A percentile compares a stretch with the other conserved stretches of the same genome.
Conservation (phyloP, 768 basidiomycete species). For the Xerocomus spinulosus region DNA sequence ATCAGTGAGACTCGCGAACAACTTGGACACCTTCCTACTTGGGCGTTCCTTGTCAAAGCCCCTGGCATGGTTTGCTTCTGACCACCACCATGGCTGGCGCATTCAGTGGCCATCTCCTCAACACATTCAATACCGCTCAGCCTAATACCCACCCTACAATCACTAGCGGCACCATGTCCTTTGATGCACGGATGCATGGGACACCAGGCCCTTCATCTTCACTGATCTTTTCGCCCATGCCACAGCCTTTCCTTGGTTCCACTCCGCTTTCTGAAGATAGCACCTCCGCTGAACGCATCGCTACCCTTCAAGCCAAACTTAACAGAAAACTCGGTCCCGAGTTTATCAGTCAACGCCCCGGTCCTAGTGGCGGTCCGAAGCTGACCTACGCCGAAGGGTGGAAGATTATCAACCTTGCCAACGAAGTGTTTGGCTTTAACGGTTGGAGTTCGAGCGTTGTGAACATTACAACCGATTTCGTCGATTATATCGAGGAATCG, state of each 20-base stretch:
- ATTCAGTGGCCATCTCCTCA: constrained; percentile 55
- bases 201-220: constrained; percentile 17
- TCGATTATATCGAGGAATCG: constrained; percentile 70
- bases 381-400: constrained; percentile 95
- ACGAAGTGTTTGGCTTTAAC: constrained; percentile 97
- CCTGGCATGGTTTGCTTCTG: constrained; percentile 6
- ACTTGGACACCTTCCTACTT: neutral
- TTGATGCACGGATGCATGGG: constrained; percentile 54
- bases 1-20: too few relatives aligned
- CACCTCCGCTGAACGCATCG: constrained; percentile 50
- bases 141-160: constrained; percentile 26
- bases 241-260: constrained; percentile 2
- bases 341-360: constrained; percentile 83
- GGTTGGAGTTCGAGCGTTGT: constrained; percentile 87
- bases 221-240: neutral
- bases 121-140: constrained; percentile 35
- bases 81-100: constrained; percentile 49
- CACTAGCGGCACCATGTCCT: constrained; percentile 56
- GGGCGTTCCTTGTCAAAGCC: neutral
- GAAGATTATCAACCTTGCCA: constrained; percentile 97
- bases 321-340: constrained; percentile 91
- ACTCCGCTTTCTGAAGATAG: constrained; percentile 51
- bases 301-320: constrained; percentile 73
- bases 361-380: constrained; percentile 82
- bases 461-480: constrained; percentile 69